Evolutionary conservation across 352 stramenopile genomes (phyloP).

Genomic region (Globisporangium takayamanum): DNA sequence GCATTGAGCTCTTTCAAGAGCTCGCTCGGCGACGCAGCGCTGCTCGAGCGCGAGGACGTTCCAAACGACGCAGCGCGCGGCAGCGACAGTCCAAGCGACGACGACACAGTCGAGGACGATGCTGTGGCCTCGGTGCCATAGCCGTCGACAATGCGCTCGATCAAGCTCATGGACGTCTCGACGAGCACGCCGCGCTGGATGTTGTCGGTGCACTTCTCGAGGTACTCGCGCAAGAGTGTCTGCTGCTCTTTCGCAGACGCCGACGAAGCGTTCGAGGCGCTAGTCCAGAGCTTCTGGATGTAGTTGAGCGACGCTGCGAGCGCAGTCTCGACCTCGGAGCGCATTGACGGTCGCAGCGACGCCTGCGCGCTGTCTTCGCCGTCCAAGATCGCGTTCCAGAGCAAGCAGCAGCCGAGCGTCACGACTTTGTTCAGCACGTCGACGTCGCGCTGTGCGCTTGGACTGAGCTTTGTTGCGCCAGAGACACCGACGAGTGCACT

Average conservation of each 20-base stretch:
- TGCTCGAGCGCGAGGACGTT: constrained; percentile 12
- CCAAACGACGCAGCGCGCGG: constrained; percentile 18
- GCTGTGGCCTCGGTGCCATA: constrained; percentile 32
- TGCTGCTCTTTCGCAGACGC: constrained; percentile 64
- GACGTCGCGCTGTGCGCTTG: constrained; percentile 53
- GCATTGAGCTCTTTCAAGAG: constrained; percentile 63
- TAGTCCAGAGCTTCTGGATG: constrained; percentile 57
- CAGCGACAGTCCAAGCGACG: constrained; percentile 28
- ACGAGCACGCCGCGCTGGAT: constrained; percentile 49
- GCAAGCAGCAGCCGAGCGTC: constrained; percentile 59
- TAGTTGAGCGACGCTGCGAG: constrained; percentile 70
- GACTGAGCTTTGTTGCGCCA: constrained; percentile 39
- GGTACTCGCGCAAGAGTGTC: constrained; percentile 62
- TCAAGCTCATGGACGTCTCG: constrained; percentile 72
- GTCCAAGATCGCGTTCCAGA: constrained; percentile 66
- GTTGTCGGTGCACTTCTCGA: constrained; percentile 65
- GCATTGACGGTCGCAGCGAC: constrained; percentile 27
- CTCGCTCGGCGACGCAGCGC: constrained; percentile 40
- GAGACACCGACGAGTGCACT: constrained; percentile 54
- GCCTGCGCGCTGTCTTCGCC: constrained; percentile 2
- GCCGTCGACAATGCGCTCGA: constrained; percentile 56
- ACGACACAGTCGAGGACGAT: constrained; percentile 32
- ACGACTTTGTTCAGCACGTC: constrained; percentile 75
- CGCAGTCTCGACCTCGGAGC: constrained; percentile 42
- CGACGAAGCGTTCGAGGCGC: constrained; percentile 29